These are phyloP conservation scores for Hamiltosporidium tvaerminnensis DNA, from an alignment of 371 early-diverging fungal species.

Conservation along the genomic window DNA sequence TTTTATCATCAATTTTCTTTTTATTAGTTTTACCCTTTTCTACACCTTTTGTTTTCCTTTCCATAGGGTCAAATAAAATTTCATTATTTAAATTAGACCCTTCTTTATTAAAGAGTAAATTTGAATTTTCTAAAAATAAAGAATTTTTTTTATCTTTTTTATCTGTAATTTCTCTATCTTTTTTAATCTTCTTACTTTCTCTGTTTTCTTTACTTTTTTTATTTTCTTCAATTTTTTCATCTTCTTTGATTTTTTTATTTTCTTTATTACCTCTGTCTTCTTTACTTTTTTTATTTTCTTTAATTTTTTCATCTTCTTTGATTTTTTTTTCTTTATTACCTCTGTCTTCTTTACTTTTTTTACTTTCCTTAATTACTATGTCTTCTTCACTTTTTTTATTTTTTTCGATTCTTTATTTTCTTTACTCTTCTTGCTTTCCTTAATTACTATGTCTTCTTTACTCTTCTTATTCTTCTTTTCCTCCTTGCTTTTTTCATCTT, in stretches of 20 bases:
- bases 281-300: too few relatives aligned
- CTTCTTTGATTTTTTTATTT: too few relatives aligned
- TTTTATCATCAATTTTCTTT: neutral
- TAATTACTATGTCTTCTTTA: neutral
- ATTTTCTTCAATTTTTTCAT: too few relatives aligned
- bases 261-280: too few relatives aligned
- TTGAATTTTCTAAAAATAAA: too few relatives aligned
- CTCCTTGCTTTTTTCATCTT: neutral
- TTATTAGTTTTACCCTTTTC: neutral
- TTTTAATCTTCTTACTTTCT: neutral
- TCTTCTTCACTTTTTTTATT: neutral
- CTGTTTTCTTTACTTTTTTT: too few relatives aligned
- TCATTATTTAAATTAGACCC: too few relatives aligned
- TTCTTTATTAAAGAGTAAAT: too few relatives aligned
- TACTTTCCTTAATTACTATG: neutral
- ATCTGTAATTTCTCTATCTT: neutral
- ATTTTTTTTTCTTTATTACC: too few relatives aligned
- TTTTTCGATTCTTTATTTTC: neutral
- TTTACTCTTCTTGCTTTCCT: neutral
- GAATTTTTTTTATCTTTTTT: too few relatives aligned
- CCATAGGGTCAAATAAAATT: neutral
- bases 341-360: neutral
- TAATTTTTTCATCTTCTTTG: too few relatives aligned
- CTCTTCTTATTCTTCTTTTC: neutral
- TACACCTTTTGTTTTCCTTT: neutral